Base-by-base conservation (phyloP, 108 stramenopile genomes). In the Skeletonema tropicum region DNA sequence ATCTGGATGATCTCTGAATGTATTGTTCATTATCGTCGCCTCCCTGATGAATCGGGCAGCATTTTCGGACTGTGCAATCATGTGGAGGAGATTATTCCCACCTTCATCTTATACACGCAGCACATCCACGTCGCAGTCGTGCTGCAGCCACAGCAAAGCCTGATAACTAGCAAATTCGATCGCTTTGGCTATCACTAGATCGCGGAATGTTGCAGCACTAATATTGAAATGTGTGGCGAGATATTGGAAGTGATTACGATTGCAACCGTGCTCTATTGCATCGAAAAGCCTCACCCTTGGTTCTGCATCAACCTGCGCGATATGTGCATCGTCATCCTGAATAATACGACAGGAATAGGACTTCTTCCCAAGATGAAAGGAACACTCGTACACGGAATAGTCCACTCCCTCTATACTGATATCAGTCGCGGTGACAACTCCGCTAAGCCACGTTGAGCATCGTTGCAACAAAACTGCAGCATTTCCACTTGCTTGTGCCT, bases 241-340 rank as follows among this genome's bases (percentile, higher is more conserved):
- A 21, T 46, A 66, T 0, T 19, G 29, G 8, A 66, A 46, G 15
- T 66, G 66, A 23, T 49, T 0, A 2, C 42, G 66, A 6, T 17
- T 45, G 25, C 66, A 66, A 31, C 46, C 64, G 5, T 66, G 66
- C 21, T 23, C 21, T 6, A 66, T 66, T 19, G 66, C 66, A 39
- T 66, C 66, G 46, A 66, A 66, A 12, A 66, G 25, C 14, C 66
- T 66, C 46, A 29, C 30, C 23, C 66, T 66, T 49, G 66, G 66
- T 2, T 66, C 66, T 25, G 46, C 29, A 29, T 66, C 25, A n/a
- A 25, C 29, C 21, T 5, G 10, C 12, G 66, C 66, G 52, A 66
- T 48, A 15, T 49, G 9, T 15, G 49, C 66, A 30, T 66, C 66
- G 5, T 30, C 45, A 26, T 66, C 66, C 5, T 52, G 3, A 21